These are phyloP conservation scores for Leccinum subrobustum DNA, from an alignment of 1,284 basidiomycete genomes.

Conservation along the genomic window DNA sequence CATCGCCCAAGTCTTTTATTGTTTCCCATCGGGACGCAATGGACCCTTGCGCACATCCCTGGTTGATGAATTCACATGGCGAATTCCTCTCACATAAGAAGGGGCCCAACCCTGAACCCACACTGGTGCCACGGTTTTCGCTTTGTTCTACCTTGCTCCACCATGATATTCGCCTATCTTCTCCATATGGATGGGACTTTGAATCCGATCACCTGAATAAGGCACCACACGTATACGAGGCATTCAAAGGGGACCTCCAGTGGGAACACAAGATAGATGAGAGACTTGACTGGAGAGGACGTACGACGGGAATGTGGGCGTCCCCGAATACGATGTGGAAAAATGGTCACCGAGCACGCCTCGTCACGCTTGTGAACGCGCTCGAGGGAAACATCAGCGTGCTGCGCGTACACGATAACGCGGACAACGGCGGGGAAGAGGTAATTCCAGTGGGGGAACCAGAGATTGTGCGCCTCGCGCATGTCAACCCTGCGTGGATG, in stretches of 20 bases:
- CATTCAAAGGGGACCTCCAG: constrained; percentile 42
- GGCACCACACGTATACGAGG: constrained; percentile 16
- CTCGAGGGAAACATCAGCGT: no score
- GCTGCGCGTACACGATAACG: no score
- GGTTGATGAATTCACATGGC: constrained; percentile 47
- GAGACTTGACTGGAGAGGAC: constrained; percentile 62
- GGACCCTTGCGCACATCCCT: constrained; percentile 62
- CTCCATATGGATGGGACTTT: constrained; percentile 42
- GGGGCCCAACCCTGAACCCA: constrained; percentile 49
- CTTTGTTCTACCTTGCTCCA: constrained; percentile 57
- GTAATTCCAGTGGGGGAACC: no score
- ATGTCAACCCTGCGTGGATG: no score
- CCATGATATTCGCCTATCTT: constrained; percentile 58
- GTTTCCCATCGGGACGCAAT: constrained; percentile 51
- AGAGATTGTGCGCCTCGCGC: no score
- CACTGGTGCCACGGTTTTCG: constrained; percentile 55
- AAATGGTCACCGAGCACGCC: constrained; percentile 44
- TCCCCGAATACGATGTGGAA: constrained; percentile 45
- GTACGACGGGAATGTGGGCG: constrained; percentile 63
- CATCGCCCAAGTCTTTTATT: constrained; percentile 49
- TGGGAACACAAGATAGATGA: constrained; percentile 61
- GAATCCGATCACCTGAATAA: constrained; percentile 24
- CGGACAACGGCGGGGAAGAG: no score
- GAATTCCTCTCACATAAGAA: constrained; percentile 53
- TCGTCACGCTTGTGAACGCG: constrained; percentile 19